Percentiles rank a stretch among this genome's conserved stretches.
Conservation (phyloP, 2,329 filamentous ascomycete genomes). For the Cordyceps pruinosa region DNA sequence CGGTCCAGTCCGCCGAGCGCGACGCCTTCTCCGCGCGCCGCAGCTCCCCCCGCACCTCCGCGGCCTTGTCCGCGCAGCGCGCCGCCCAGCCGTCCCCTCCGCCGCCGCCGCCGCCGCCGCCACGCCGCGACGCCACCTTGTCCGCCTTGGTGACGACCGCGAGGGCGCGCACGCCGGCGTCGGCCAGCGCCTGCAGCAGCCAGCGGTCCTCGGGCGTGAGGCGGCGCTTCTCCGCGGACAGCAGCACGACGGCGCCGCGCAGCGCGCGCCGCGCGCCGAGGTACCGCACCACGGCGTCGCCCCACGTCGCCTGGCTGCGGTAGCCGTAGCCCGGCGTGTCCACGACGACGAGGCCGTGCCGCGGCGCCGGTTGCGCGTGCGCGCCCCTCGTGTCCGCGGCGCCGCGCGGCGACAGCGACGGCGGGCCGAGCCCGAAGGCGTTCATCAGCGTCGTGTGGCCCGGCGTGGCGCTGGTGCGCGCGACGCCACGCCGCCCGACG, state of each 20-base stretch:
- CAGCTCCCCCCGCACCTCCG: constrained; percentile 23
- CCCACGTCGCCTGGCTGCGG: constrained; percentile 43
- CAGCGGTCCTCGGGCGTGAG: constrained; percentile 41
- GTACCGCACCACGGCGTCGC: constrained; percentile 45
- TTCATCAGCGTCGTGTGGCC: constrained; percentile 51
- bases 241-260: constrained; percentile 45
- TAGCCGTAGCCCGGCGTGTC: constrained; percentile 47
- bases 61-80: constrained; percentile 22
- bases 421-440: constrained; percentile 47
- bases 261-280: constrained; percentile 39
- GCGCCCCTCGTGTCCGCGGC: constrained; percentile 16
- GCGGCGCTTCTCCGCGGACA: constrained; percentile 47
- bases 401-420: constrained; percentile 24
- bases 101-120: no score
- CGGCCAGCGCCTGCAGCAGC: constrained; percentile 40
- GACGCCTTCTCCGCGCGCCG: constrained; percentile 17
- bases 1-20: constrained; percentile 22
- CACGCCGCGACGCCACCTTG: constrained; percentile 34
- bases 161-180: constrained; percentile 37
- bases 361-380: no score
- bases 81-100: constrained; percentile 24
- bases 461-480: constrained; percentile 42
- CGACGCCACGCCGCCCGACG: constrained; percentile 43
- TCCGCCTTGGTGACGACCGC: constrained; percentile 53
- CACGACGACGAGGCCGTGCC: constrained; percentile 41